Percentiles rank a stretch among this genome's conserved stretches.
phyloP scores from a whole-genome alignment of 345 rosid genomes.

The Zanthoxylum bungeanum region DNA sequence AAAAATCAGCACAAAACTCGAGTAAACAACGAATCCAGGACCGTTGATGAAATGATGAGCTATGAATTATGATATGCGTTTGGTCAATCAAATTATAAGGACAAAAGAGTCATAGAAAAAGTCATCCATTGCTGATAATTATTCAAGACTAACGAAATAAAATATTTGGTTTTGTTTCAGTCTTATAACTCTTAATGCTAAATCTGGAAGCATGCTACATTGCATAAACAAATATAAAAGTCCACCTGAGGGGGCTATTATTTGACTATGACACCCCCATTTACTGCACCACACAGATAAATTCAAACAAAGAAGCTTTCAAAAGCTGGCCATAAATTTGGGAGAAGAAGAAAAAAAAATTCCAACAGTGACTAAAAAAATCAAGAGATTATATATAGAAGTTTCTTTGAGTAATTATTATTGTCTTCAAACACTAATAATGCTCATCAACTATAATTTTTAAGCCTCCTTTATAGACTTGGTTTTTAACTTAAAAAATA shows the following conservation, averaged over 20 bases:
- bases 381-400: not conserved
- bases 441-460: not conserved
- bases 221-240: constrained; percentile 13
- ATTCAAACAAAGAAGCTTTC: constrained; percentile 17
- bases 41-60: not conserved
- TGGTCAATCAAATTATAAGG: constrained; percentile 14
- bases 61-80: not conserved
- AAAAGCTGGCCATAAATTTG: constrained; percentile 3
- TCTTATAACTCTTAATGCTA: not conserved
- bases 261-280: constrained; percentile 12
- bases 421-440: not conserved
- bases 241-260: constrained; percentile 17
- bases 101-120: constrained; percentile 3
- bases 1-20: too few relatives aligned
- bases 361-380: not conserved
- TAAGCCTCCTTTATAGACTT: constrained; percentile 10
- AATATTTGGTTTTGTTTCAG: not conserved
- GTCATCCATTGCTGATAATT: constrained; percentile 9
- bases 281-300: not conserved
- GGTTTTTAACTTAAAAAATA: not conserved
- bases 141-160: not conserved
- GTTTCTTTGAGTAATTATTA: not conserved
- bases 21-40: too few relatives aligned
- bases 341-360: not conserved
- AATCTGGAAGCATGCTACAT: not conserved